These are phyloP conservation scores for Metschnikowia cubensis DNA, from an alignment of 805 yeast species.

Conservation along the genomic window DNA sequence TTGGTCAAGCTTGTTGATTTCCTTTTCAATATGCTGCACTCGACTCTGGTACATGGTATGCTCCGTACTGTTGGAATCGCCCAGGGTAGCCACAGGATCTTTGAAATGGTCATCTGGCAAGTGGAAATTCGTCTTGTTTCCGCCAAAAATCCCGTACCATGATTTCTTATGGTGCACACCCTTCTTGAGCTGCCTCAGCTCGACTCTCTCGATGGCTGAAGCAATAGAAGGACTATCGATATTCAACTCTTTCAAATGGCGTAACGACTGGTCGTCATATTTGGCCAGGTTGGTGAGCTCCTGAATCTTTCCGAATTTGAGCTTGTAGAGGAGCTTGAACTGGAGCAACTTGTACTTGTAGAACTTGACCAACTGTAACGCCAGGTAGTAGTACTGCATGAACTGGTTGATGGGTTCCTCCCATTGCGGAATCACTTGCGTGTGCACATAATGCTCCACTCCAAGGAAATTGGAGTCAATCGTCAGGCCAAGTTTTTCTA, in stretches of 20 bases:
- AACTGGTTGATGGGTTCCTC: conserved; percentile 51
- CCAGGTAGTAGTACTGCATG: conserved; percentile 40
- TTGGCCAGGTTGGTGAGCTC: conserved; percentile 30
- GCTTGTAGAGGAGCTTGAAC: conserved; percentile 37
- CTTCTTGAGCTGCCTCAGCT: conserved; percentile 20
- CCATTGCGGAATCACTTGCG: conserved; percentile 38
- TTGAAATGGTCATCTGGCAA: conserved; percentile 9
- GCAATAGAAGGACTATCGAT: conserved; percentile 37
- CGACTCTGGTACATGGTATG: conserved; percentile 24
- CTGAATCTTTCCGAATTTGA: conserved; percentile 36
- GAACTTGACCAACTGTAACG: conserved; percentile 44
- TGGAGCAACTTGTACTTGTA: conserved; percentile 52
- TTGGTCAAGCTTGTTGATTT: conserved; percentile 44
- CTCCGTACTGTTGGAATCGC: conserved; percentile 1
- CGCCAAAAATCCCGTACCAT: conserved; percentile 45
- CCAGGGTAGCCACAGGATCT: neutral
- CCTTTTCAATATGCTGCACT: conserved; percentile 36
- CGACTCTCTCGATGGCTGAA: conserved; percentile 32
- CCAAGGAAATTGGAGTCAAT: conserved; percentile 49
- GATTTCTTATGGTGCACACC: conserved; percentile 26
- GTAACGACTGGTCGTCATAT: conserved; percentile 15
- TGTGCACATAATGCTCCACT: conserved; percentile 41
- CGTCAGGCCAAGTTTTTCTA: conserved; percentile 52
- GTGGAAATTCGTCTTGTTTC: conserved; percentile 22
- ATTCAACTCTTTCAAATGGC: conserved; percentile 31